phyloP scores from a whole-genome alignment of 768 basidiomycete genomes.

The Boletus eberwhitei region DNA sequence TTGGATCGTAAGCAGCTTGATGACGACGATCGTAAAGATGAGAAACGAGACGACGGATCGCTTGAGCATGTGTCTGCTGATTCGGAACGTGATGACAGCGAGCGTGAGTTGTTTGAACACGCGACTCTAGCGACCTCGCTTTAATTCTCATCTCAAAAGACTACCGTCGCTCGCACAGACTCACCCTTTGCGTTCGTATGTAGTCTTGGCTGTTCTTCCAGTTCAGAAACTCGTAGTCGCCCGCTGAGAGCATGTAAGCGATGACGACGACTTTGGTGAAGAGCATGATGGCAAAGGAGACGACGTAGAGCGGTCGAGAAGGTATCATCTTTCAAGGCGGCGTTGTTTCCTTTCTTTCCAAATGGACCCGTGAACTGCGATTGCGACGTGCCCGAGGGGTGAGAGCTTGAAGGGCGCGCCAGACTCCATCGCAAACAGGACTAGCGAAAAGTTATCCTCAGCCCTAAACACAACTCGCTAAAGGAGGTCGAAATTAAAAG shows the following conservation, averaged over 20 bases:
- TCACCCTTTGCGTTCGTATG: constrained; percentile 18
- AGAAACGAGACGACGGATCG: constrained; percentile 29
- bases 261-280: constrained; percentile 19
- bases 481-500: neutral
- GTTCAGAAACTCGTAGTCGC: constrained; percentile 14
- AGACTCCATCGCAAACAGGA: neutral
- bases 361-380: neutral
- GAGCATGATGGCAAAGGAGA: constrained; percentile 17
- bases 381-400: neutral
- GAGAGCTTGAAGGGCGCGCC: neutral
- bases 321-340: constrained; percentile 14
- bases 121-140: constrained; percentile 8
- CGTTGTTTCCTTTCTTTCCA: neutral
- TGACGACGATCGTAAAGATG: constrained; percentile 29
- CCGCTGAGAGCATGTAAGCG: constrained; percentile 19
- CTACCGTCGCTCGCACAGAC: neutral
- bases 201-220: constrained; percentile 20
- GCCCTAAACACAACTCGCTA: constrained; percentile 6
- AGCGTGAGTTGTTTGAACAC: constrained; percentile 25
- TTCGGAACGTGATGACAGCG: constrained; percentile 27
- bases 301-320: constrained; percentile 10
- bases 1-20: constrained; percentile 29
- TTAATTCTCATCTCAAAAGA: neutral
- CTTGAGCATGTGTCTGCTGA: constrained; percentile 27
- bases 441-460: constrained; percentile 2